Base-by-base conservation (phyloP, 108 stramenopile species). In the Nitzschia palea region DNA sequence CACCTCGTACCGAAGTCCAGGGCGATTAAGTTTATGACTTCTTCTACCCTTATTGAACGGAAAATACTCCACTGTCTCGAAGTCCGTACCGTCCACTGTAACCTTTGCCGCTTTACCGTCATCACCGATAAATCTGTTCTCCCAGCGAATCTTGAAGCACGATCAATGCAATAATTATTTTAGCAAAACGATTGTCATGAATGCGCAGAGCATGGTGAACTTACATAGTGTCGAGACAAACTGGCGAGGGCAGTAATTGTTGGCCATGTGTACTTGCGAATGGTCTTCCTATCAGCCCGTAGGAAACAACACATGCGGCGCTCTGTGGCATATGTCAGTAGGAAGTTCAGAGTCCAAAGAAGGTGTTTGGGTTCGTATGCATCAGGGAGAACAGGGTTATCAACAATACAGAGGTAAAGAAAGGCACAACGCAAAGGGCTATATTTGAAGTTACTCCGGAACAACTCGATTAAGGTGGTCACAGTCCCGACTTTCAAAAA, bases 21-120 rank as follows among this genome's bases (percentile, higher is more conserved):
- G 6, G 3, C 51, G 17, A n/a, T 42, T 43, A 42, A 77, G 66
- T 51, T 77, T 77, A 55, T 66, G 62, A 42, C 51, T 63, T 5
- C 10, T 43, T 50, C 63, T 23, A 27, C 27, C 15, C 8, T 15
- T 27, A 4, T 30, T n/a, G 42, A 65, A 65, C 10, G 63, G 47
- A 12, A 15, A 31, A 10, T 29, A 34, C 44, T 65, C 28, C 20
- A 29, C 25, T 20, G 29, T 62, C 6, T 28, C 28, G 42, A 55
- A 67, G 31, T 67, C 54, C 8, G 65, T 55, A 5, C 65, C 65
- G 55, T 67, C 65, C 2, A 67, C 54, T 3, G 53, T 35, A n/a
- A 67, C 31, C 9, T 35, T 17, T 30, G n/a, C 5, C 4, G 45
- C 14, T 10, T 10, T 3, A 10, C 62, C 45, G 14, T 10, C 18